Base-by-base conservation (phyloP, 1,139 yeast genomes). In the Geotrichum reessii region DNA sequence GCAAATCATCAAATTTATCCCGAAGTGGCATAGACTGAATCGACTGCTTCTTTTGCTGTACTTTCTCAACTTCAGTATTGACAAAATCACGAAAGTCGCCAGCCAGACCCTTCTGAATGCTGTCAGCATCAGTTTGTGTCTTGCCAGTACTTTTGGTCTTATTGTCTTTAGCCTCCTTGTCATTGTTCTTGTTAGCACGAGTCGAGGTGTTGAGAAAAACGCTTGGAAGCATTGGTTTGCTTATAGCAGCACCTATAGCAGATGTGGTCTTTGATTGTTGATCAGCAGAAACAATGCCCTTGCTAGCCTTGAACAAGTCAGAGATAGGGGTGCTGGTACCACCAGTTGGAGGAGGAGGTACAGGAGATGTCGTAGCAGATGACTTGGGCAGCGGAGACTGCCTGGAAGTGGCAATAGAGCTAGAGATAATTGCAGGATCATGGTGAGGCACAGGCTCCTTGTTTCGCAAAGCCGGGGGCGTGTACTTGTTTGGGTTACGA, bases 351-450 rank as follows among this genome's bases (percentile, higher is more conserved):
- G 53, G 24, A 21, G 31, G 50, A 37, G 33, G 24, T 14, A 50
- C 55, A 24, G 50, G 47, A 6, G 21, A 50, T 6, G 37, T 42
- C 28, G 50, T 33, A 21, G 59, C 8, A 14, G 33, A 12, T 31
- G 47, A 14, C 50, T 25, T 21, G 59, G 57, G 40, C 49, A 48
- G 40, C 47, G 55, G 33, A 27, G 40, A 24, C 62, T 59, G 47
- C 58, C 64, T 37, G 63, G 44, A 63, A 11, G 66, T 55, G 6
- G 62, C 64, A 53, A 65, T 49, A 3, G 69, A 61, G 64, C 71
- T 48, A 69, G 91, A 79, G 40, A 87, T 78, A 61, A 88, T 86
- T 0, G 95, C 93, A 1, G 96, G 95, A 69, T 88, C 96, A 54
- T 66, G 62, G 7, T 37, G 44, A 37, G 44, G 44, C 8, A 42